Conservation (phyloP, 176 grass and related monocot genomes). For the Guadua angustifolia region DNA sequence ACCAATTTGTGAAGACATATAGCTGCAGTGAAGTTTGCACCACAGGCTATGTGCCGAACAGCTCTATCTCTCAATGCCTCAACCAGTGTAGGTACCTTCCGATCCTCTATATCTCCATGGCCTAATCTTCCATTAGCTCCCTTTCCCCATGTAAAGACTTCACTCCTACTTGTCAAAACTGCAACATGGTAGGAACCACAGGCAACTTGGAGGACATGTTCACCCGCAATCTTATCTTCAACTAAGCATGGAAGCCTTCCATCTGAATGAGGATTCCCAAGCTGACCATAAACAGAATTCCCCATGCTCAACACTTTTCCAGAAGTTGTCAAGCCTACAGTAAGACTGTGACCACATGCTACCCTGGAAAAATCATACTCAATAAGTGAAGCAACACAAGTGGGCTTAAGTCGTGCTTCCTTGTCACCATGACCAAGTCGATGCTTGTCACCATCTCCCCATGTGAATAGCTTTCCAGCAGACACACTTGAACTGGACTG, state of each 20-base stretch:
- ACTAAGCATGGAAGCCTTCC: constrained; percentile 78
- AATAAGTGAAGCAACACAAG: constrained; percentile 86
- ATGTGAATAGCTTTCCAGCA: constrained; percentile 93
- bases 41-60: constrained; percentile 81
- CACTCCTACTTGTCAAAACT: constrained; percentile 71
- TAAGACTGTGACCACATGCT: constrained; percentile 89
- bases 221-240: constrained; percentile 66
- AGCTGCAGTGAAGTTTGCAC: constrained; percentile 86
- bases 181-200: constrained; percentile 97
- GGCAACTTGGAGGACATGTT: constrained; percentile 69
- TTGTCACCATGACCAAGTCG: constrained; percentile 93
- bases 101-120: constrained; percentile 90
- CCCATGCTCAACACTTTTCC: constrained; percentile 89
- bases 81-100: constrained; percentile 79
- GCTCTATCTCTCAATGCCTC: constrained; percentile 84
- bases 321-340: constrained; percentile 81
- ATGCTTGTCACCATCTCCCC: constrained; percentile 98
- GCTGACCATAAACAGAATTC: constrained; percentile 90
- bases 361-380: constrained; percentile 89
- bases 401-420: constrained; percentile 82
- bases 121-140: constrained; percentile 95
- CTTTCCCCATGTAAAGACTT: constrained; percentile 97
- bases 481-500: constrained; percentile 61
- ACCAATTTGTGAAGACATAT: constrained; percentile 90
- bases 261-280: constrained; percentile 85